A percentile compares a stretch with the other conserved stretches of the same genome.
These are phyloP conservation scores for Tolypocladium album DNA, from an alignment of 2,329 filamentous ascomycete species.

Conservation along the genomic window DNA sequence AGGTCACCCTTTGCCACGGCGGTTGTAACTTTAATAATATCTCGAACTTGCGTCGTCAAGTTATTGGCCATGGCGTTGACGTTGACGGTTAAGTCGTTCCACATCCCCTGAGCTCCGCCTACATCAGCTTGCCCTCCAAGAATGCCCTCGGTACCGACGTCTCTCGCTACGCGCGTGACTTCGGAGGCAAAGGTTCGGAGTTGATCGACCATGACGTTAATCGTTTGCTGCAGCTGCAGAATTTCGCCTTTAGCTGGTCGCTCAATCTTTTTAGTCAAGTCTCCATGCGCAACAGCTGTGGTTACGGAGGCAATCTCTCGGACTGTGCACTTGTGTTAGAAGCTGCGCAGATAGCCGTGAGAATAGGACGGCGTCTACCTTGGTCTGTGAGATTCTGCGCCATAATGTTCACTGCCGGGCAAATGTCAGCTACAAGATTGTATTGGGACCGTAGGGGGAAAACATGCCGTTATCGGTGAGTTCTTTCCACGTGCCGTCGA, in stretches of 20 bases:
- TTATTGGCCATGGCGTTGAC: constrained; percentile 86
- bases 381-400: constrained; percentile 73
- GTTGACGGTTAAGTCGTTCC: constrained; percentile 78
- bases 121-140: constrained; percentile 75
- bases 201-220: constrained; percentile 85
- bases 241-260: constrained; percentile 74
- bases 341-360: constrained; percentile 70
- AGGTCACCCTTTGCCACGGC: constrained; percentile 75
- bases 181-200: constrained; percentile 74
- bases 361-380: constrained; percentile 53
- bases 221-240: constrained; percentile 71
- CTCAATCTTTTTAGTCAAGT: constrained; percentile 76
- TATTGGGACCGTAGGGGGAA: neutral
- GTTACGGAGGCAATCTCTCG: constrained; percentile 79
- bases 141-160: constrained; percentile 77
- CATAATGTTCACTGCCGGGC: constrained; percentile 67
- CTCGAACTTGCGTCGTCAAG: constrained; percentile 82
- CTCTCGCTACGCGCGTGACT: constrained; percentile 71
- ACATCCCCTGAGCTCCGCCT: constrained; percentile 76
- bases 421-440: constrained; percentile 10
- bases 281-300: constrained; percentile 72
- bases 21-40: constrained; percentile 77
- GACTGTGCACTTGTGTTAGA: constrained; percentile 39
- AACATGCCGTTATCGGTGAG: constrained; percentile 73
- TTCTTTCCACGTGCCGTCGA: constrained; percentile 96